phyloP scores from a whole-genome alignment of 352 stramenopile species.

The Phytophthora tentaculata region DNA sequence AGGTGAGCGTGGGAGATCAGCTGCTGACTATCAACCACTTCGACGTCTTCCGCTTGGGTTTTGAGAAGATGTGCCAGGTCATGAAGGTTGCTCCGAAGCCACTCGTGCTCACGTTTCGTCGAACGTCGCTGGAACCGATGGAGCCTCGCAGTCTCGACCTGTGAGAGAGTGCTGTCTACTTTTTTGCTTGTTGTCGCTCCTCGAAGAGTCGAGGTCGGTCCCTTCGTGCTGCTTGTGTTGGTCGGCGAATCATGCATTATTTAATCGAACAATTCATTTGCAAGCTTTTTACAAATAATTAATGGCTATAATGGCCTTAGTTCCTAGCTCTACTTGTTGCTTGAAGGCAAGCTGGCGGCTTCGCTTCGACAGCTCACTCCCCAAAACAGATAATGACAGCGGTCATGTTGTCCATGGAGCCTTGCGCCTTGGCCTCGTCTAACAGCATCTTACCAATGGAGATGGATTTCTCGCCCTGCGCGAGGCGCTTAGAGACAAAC shows the following conservation, averaged over 20 bases:
- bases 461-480: conserved; percentile 52
- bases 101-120: conserved; percentile 75
- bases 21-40: conserved; percentile 79
- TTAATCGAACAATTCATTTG: conserved; percentile 14
- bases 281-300: conserved; percentile 34
- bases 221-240: conserved; percentile 2
- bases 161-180: conserved; percentile 36
- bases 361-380: conserved; percentile 20
- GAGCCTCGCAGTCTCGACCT: conserved; percentile 54
- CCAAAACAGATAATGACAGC: conserved; percentile 78
- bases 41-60: conserved; percentile 64
- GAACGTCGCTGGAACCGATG: conserved; percentile 32
- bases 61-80: conserved; percentile 60
- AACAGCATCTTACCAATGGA: conserved; percentile 70
- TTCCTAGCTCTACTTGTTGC: conserved; percentile 40
- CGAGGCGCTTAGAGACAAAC: conserved; percentile 60
- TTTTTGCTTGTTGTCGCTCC: conserved; percentile 11
- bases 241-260: conserved; percentile 11
- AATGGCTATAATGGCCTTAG: conserved; percentile 30
- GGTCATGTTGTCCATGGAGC: conserved; percentile 87
- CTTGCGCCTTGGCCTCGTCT: conserved; percentile 68
- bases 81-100: conserved; percentile 71
- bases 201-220: conserved; percentile 7
- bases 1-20: conserved; percentile 52
- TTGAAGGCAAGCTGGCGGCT: conserved; percentile 6